Evolutionary conservation across 106 monocot species (phyloP).

Genomic region (Platanthera zijinensis): DNA sequence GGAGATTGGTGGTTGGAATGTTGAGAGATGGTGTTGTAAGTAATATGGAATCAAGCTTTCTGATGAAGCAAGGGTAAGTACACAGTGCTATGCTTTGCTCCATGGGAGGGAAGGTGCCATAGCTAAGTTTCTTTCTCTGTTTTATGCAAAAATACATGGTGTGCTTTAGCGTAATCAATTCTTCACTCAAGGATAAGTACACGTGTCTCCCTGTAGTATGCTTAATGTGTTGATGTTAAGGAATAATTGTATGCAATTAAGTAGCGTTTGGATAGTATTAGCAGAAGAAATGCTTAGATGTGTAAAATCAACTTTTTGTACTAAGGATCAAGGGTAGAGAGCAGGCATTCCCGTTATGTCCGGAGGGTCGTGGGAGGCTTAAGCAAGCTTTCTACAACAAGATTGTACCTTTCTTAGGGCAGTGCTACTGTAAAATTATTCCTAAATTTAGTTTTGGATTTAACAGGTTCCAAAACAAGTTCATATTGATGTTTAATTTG

Average conservation of each 20-base stretch:
- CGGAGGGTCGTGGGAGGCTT: too few species aligned
- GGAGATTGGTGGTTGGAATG: not conserved
- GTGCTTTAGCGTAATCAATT: not conserved
- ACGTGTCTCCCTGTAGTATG: not conserved
- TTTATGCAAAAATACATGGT: not conserved
- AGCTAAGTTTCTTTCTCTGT: not conserved
- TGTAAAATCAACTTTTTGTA: not conserved
- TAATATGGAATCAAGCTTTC: not conserved
- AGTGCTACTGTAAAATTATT: not conserved
- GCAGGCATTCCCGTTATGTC: too few species aligned
- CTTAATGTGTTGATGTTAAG: not conserved
- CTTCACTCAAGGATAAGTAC: not conserved
- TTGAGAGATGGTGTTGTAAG: not conserved
- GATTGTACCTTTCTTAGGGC: too few species aligned
- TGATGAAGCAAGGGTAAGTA: not conserved
- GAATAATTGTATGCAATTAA: not conserved
- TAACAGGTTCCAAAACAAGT: not conserved
- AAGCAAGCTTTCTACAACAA: too few species aligned
- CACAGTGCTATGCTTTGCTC: not conserved
- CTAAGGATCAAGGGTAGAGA: too few species aligned
- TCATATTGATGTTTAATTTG: not conserved
- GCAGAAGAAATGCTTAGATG: not conserved
- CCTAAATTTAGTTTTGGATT: not conserved
- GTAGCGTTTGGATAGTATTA: not conserved
- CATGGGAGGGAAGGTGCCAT: not conserved